Evolutionary conservation across 345 rosid species (phyloP), one percentile per base, ranked within the genome.

Genomic region (Brassica napus): DNA sequence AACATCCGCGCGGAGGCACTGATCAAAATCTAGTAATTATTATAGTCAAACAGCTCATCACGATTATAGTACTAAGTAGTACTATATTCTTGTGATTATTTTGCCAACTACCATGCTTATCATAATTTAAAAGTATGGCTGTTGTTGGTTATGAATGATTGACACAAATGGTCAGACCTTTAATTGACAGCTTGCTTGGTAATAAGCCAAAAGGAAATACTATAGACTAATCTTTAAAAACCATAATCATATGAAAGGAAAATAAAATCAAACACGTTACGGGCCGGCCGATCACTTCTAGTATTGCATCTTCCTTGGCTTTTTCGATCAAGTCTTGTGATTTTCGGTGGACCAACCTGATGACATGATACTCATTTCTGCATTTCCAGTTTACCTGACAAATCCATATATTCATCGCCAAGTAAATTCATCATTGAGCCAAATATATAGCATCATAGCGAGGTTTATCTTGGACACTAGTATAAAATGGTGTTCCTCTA

Each of bases 61-160:
- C 35, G 44, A 70, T 4, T 52, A 49, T 24, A 70, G 8, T 32
- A 69, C 54, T 49, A 34, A 4, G 16, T 14, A 47, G 47, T 42
- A 42, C 16, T 54, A 78, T 65, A 16, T 15, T 72, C 26, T 44
- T 31, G 34, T 79, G 23, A 47, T 68, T 60, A 61, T 21, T 42
- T 59, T 58, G 47, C 35, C 57, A 63, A 57, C 52, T 34, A 12
- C 70, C 70, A 31, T 59, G 65, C 35, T 79, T 60, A 73, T 66
- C 42, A 79, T 73, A 39, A 72, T 72, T 21, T 32, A 8, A 11
- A 62, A 9, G 10, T 12, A 4, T n/a, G 30, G 9, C 5, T 32
- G 23, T 34, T 11, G 72, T 71, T 54, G 4, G 65, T 60, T 67
- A 79, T 47, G 44, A 47, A 79, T 60, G 58, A 47, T 67, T 79